Base-by-base conservation (phyloP, 208 protist species). In the Herpetomonas samuelpessoai region DNA sequence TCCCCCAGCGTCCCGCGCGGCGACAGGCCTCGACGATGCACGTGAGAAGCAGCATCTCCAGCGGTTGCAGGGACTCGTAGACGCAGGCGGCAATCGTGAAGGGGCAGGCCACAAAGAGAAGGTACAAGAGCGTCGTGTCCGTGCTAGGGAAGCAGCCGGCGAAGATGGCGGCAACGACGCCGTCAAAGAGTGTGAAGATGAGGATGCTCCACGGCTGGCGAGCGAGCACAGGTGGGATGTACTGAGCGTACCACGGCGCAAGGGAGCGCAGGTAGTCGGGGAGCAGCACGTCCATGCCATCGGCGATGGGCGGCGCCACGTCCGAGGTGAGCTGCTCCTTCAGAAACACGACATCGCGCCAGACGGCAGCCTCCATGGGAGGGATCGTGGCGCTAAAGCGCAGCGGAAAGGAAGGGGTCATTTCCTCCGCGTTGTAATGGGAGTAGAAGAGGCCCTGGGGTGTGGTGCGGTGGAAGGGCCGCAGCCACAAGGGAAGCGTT, bases 321-420 rank as follows among this genome's bases (percentile, higher is more conserved):
- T 10, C 45, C 39, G 47, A 14, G 35, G 70, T 69, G 45, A 82
- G 55, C 25, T 38, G 47, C n/a, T 73, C 64, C 38, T 76, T 76
- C 76, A 74, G 88, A 56, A 77, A 88, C 14, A 88, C 63, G 22
- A 73, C 55, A 47, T 90, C 82, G 14, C 79, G 78, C 83, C 86
- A 93, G 58, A 65, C 76, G 30, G 79, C 69, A 16, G 80, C 71
- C 22, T 63, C 80, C 7, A 68, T 70, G 27, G 72, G 65, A 7
- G 79, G 64, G 16, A 63, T 73, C 57, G 65, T 59, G 16, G 81
- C 45, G 25, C 60, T 62, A 57, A 86, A 86, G 31, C 67, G 63
- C 28, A 79, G 67, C 10, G 65, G 65, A 21, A 62, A 58, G 25
- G 39, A 52, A 29, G 63, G n/a, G 3, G 45, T 2, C 38, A 61